phyloP scores from a whole-genome alignment of 2,329 filamentous ascomycete species.

The Fusarium buharicum region DNA sequence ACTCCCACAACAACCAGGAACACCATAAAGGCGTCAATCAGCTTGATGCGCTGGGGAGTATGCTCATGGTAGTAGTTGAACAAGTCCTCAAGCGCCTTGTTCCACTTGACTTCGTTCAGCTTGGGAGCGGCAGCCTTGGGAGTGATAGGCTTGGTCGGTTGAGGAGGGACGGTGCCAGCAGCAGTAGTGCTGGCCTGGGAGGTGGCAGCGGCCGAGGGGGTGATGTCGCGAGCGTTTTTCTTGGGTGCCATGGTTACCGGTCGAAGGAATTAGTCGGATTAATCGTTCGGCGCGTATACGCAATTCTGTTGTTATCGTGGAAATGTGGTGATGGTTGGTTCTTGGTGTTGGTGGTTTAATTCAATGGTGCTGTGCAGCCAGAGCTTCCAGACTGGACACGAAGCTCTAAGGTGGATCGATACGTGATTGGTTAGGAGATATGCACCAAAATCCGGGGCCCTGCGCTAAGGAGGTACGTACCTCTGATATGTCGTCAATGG shows the following conservation, averaged over 20 bases:
- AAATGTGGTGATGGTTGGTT: conserved; percentile 19
- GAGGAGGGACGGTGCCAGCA: conserved; percentile 42
- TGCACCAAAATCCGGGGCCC: conserved; percentile 23
- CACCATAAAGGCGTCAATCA: conserved; percentile 89
- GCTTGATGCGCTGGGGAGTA: conserved; percentile 90
- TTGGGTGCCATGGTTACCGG: conserved; percentile 61
- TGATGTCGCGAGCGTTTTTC: conserved; percentile 53
- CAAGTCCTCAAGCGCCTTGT: conserved; percentile 74
- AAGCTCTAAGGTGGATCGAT: conserved; percentile 48
- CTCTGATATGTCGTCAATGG: conserved; percentile 31
- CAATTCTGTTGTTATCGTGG: conserved; percentile 9
- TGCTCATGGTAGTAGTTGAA: conserved; percentile 81
- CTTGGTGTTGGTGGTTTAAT: conserved; percentile 27
- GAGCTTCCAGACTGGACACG: conserved; percentile 50
- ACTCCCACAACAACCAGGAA: conserved; percentile 87
- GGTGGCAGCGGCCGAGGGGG: conserved; percentile 50
- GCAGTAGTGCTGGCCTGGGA: conserved; percentile 47
- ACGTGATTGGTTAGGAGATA: conserved; percentile 47
- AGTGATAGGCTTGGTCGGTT: conserved; percentile 33
- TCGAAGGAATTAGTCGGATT: neutral
- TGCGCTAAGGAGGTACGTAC: conserved; percentile 7
- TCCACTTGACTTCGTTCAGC: conserved; percentile 53
- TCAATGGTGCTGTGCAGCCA: conserved; percentile 17
- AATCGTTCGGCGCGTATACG: conserved; percentile 11
- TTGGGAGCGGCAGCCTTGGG: conserved; percentile 39